Conservation (phyloP, 192 early-diverging fungal species). For the Dissophora ornata region DNA sequence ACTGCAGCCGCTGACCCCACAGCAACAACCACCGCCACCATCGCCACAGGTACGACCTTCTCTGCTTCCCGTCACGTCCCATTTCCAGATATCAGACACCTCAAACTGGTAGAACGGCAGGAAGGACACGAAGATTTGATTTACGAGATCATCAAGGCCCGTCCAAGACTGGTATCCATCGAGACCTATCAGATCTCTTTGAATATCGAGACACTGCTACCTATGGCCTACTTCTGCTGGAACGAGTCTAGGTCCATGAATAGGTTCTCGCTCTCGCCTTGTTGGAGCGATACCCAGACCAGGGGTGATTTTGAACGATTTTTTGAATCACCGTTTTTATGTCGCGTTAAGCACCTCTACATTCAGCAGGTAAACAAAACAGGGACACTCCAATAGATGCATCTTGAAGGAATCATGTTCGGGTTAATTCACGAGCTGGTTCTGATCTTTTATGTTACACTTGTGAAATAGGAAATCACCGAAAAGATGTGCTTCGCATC, state of each 20-base stretch:
- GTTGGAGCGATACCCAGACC: constrained; percentile 3
- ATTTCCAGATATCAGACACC: constrained; percentile 12
- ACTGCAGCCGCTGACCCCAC: not conserved
- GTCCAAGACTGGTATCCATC: constrained; percentile 7
- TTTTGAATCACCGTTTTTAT: constrained; percentile 17
- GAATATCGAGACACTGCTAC: constrained; percentile 18
- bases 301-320: constrained; percentile 6
- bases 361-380: constrained; percentile 32
- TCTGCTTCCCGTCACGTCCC: constrained; percentile 11
- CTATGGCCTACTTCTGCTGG: constrained; percentile 1
- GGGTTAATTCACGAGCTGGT: too few relatives aligned
- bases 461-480: constrained; percentile 12
- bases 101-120: constrained; percentile 25
- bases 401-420: too few relatives aligned
- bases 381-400: not conserved
- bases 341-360: constrained; percentile 20
- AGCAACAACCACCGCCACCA: not conserved
- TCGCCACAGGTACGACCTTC: not conserved
- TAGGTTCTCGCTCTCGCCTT: constrained; percentile 6
- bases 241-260: constrained; percentile 8
- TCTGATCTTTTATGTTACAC: too few relatives aligned
- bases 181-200: constrained; percentile 22
- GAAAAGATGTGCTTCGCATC: constrained; percentile 12
- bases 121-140: constrained; percentile 19
- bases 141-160: constrained; percentile 14